phyloP scores from a whole-genome alignment of 1,284 basidiomycete genomes.

The Leucoagaricus sp. region DNA sequence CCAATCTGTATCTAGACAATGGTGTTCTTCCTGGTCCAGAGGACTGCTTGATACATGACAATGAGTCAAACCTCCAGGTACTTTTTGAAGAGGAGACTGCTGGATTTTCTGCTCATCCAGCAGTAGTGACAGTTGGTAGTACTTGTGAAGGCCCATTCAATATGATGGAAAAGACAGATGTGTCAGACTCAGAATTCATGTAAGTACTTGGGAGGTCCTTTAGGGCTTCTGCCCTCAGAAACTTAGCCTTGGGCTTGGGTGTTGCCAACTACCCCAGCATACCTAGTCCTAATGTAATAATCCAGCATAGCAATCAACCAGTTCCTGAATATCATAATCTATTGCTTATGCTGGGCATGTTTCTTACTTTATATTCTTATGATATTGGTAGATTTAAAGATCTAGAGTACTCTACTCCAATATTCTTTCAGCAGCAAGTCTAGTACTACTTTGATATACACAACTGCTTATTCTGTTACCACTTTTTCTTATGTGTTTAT shows the following conservation, averaged over 20 bases:
- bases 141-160: no score
- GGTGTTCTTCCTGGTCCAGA: background rate
- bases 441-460: constrained; percentile 20
- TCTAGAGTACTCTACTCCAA: background rate
- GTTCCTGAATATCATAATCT: constrained; percentile 29
- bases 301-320: background rate
- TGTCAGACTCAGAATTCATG: constrained; percentile 27
- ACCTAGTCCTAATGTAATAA: background rate
- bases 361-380: constrained; percentile 34
- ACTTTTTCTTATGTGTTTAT: constrained; percentile 34
- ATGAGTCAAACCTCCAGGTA: constrained; percentile 7
- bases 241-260: constrained; percentile 19
- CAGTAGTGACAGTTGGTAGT: background rate
- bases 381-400: constrained; percentile 36
- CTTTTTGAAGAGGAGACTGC: constrained; percentile 23
- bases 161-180: constrained; percentile 23
- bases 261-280: constrained; percentile 15
- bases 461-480: constrained; percentile 29
- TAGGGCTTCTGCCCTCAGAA: constrained; percentile 25
- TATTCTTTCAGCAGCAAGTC: constrained; percentile 17
- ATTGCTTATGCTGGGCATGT: constrained; percentile 30
- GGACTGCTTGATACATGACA: constrained; percentile 6
- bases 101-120: constrained; percentile 19
- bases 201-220: constrained; percentile 21
- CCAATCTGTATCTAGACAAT: background rate